Evolutionary conservation across 148 eudicot species (phyloP), one percentile per base, ranked within the genome.

Genomic region (Simmondsia chinensis): DNA sequence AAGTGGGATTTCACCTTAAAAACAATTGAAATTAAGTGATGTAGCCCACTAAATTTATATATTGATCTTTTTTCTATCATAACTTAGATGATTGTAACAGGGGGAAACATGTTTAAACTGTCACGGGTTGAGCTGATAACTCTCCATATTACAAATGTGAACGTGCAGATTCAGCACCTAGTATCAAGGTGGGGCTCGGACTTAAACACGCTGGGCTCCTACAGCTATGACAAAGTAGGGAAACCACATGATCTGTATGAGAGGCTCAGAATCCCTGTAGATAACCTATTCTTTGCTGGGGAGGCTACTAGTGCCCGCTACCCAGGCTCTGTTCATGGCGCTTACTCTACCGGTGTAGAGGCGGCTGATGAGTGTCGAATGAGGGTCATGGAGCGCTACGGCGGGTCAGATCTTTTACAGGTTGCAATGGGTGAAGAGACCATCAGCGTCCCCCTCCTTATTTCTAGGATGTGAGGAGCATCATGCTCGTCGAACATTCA

Each of bases 341-440:
- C 99, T 2, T 93, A 86, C 69, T 70, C 89, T 1, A 86, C 99
- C 2, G 99, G 99, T 19, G 36, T 70, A 29, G 72, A 79, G 76
- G 99, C 99, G 11, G 99, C 96, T 0, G 96, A 93, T 65, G 99
- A 80, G 56, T 93, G 96, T 67, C 72, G 95, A 54, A 93, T 93
- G 96, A 86, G 96, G 4, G 96, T 93, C 46, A 48, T 86, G 54
- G 99, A 93, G 64, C 80, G 89, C 18, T 80, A 86, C 20, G 96
- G 94, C 0, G 89, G 77, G 70, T 39, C 79, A 43, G 96, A 93
- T 46, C 63, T 82, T 45, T 82, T 93, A 69, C 80, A 82, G 71
- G 75, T 94, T 0, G 80, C 71, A 8, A 68, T 80, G 82, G 94
- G 83, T 1, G 94, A 93, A 61, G 96, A 82, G 4, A 57, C 63